Percentiles rank a stretch among this genome's conserved stretches.
These are phyloP conservation scores for Cladosporium velox DNA, from an alignment of 2,329 filamentous ascomycete genomes.

Conservation along the genomic window DNA sequence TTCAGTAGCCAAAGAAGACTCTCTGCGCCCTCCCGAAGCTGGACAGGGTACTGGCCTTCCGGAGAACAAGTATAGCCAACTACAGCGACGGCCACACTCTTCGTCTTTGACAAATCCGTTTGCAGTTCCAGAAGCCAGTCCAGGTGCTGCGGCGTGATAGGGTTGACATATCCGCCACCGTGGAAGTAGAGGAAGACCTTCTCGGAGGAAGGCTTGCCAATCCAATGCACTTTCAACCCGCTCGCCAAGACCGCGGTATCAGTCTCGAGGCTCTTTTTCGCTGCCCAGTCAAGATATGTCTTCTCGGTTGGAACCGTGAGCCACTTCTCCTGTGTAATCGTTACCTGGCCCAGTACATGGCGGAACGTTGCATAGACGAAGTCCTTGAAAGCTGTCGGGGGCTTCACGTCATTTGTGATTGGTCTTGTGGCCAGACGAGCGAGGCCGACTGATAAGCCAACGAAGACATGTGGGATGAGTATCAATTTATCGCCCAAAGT, in stretches of 20 bases:
- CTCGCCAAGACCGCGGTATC: slow-evolving; percentile 45
- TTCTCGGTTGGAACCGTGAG: slow-evolving; percentile 36
- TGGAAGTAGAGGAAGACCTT: slow-evolving; percentile 52
- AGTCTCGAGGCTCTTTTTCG: slow-evolving; percentile 40
- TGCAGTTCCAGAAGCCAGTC: slow-evolving; percentile 51
- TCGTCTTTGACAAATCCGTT: slow-evolving; percentile 41
- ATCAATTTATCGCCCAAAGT: slow-evolving; percentile 14
- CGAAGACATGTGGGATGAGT: slow-evolving; percentile 6
- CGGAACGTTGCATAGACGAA: slow-evolving; percentile 10
- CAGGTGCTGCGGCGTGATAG: slow-evolving; percentile 51
- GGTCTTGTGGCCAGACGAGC: slow-evolving; percentile 10
- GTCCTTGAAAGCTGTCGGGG: slow-evolving; percentile 11
- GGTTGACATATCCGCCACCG: slow-evolving; percentile 58
- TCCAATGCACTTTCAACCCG: slow-evolving; percentile 50
- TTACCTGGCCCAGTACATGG: background rate
- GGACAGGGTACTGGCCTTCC: slow-evolving; percentile 49
- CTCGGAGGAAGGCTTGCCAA: slow-evolving; percentile 43
- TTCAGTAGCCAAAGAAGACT: slow-evolving; percentile 47
- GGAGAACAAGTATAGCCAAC: slow-evolving; percentile 62
- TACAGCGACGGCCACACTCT: slow-evolving; percentile 50
- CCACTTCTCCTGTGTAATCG: slow-evolving; percentile 42
- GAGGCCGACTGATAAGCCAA: background rate
- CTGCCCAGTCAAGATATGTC: slow-evolving; percentile 40
- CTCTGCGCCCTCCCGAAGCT: slow-evolving; percentile 50
- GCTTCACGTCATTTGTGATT: slow-evolving; percentile 14